A percentile compares a stretch with the other conserved stretches of the same genome.
These are phyloP conservation scores for Jatropha multifida DNA, from an alignment of 441 rosid species.

Conservation along the genomic window DNA sequence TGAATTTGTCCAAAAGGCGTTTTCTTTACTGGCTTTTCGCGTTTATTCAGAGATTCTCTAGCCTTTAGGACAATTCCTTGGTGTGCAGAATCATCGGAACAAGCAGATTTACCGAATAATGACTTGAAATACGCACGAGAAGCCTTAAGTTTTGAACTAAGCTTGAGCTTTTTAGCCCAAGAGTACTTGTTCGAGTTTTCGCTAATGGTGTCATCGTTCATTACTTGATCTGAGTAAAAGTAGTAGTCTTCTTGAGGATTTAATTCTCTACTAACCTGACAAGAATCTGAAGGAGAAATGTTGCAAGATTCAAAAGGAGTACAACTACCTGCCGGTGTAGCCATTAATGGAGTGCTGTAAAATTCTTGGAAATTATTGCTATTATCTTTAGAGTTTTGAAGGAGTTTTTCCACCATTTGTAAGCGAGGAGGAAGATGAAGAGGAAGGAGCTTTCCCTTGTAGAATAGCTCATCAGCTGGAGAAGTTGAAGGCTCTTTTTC, in stretches of 20 bases:
- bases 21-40: slow-evolving; percentile 35
- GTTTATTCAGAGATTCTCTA: slow-evolving; percentile 27
- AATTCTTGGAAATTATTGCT: slow-evolving; percentile 38
- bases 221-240: slow-evolving; percentile 28
- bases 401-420: slow-evolving; percentile 76
- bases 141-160: slow-evolving; percentile 71
- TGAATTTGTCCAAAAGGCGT: slow-evolving; percentile 55
- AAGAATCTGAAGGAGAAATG: slow-evolving; percentile 50
- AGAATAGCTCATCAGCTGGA: slow-evolving; percentile 98
- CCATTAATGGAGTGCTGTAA: slow-evolving; percentile 64
- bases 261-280: slow-evolving; percentile 70
- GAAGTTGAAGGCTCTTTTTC: slow-evolving; percentile 43
- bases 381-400: slow-evolving; percentile 37
- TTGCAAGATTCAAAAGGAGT: slow-evolving; percentile 61
- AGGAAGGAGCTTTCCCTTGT: slow-evolving; percentile 93
- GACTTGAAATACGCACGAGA: slow-evolving; percentile 68
- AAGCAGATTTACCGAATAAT: slow-evolving; percentile 61
- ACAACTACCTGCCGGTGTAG: slow-evolving; percentile 42
- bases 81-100: slow-evolving; percentile 46
- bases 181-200: slow-evolving; percentile 52
- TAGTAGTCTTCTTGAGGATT: slow-evolving; percentile 55
- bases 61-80: slow-evolving; percentile 45
- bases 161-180: slow-evolving; percentile 68
- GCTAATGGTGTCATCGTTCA: slow-evolving; percentile 18
- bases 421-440: slow-evolving; percentile 89